Conservation (phyloP, 1,284 basidiomycete genomes). For the Malassezia slooffiae region DNA sequence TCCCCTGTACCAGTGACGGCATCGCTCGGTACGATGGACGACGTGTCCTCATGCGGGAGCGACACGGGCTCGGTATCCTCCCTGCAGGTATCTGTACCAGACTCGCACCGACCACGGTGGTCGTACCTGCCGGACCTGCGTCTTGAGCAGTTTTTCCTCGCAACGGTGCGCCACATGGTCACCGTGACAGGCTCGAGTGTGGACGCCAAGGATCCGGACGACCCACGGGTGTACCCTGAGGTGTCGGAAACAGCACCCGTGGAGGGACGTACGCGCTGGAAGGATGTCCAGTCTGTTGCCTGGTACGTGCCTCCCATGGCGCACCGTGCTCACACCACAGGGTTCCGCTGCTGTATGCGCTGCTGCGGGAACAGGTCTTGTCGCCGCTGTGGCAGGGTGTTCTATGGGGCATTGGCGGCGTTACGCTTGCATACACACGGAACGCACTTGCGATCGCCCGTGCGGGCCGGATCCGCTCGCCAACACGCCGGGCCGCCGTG, state of each 20-base stretch:
- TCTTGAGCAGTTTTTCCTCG: slow-evolving; percentile 13
- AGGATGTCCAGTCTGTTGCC: neutral
- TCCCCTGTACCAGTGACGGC: no score
- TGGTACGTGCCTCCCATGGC: slow-evolving; percentile 5
- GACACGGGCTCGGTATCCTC: no score
- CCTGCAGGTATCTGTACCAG: no score
- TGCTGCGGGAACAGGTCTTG: slow-evolving; percentile 11
- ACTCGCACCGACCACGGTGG: no score
- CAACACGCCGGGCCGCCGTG: neutral
- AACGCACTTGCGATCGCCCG: neutral
- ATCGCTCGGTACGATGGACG: no score
- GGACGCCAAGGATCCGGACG: neutral
- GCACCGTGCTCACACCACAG: neutral
- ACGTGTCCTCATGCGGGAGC: no score
- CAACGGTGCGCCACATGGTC: slow-evolving; percentile 1
- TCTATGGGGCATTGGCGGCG: slow-evolving; percentile 14
- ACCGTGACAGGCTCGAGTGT: neutral
- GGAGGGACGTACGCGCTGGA: slow-evolving; percentile 10
- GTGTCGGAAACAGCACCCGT: no score
- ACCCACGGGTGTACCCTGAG: neutral
- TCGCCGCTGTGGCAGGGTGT: slow-evolving; percentile 14
- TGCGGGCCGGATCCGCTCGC: neutral
- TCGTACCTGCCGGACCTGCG: slow-evolving; percentile 16
- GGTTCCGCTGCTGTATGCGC: neutral
- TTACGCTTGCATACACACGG: slow-evolving; percentile 3